Conservation (phyloP, 768 basidiomycete species). For the Leccinellum rugosiceps region DNA sequence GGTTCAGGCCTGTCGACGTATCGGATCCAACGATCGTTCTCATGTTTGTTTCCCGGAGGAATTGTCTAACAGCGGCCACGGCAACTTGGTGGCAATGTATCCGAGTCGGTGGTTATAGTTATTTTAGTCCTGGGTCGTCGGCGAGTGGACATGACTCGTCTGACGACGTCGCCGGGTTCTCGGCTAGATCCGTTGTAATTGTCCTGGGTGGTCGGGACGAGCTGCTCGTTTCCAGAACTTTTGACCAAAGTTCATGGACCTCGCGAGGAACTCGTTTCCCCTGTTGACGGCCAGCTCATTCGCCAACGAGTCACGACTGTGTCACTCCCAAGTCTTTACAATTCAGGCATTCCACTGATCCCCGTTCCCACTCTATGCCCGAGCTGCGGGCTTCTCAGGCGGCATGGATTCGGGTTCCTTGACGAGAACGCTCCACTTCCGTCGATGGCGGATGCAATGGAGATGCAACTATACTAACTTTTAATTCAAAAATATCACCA, state of each 20-base stretch:
- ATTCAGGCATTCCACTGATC: slow-evolving; percentile 10
- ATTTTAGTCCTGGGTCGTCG: background rate
- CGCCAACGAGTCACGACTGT: background rate
- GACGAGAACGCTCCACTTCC: slow-evolving; percentile 11
- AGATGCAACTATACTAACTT: slow-evolving; percentile 10
- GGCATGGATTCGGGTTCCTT: slow-evolving; percentile 10
- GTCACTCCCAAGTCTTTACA: background rate
- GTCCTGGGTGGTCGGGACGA: background rate
- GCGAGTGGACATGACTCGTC: background rate
- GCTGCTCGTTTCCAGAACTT: background rate
- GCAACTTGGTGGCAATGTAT: background rate
- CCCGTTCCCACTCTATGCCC: slow-evolving; percentile 20
- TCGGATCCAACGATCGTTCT: background rate
- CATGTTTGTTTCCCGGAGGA: background rate
- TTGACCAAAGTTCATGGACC: background rate
- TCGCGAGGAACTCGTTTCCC: slow-evolving; percentile 1
- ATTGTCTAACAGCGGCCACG: background rate
- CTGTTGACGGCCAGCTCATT: background rate
- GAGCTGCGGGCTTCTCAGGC: slow-evolving; percentile 9
- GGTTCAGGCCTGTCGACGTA: background rate
- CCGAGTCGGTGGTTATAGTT: background rate
- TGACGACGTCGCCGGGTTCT: background rate
- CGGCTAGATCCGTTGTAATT: background rate
- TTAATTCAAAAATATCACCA: background rate
- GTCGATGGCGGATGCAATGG: slow-evolving; percentile 27